Base-by-base conservation (phyloP, 2,329 filamentous ascomycete genomes). In the Salinomyces thailandicus region DNA sequence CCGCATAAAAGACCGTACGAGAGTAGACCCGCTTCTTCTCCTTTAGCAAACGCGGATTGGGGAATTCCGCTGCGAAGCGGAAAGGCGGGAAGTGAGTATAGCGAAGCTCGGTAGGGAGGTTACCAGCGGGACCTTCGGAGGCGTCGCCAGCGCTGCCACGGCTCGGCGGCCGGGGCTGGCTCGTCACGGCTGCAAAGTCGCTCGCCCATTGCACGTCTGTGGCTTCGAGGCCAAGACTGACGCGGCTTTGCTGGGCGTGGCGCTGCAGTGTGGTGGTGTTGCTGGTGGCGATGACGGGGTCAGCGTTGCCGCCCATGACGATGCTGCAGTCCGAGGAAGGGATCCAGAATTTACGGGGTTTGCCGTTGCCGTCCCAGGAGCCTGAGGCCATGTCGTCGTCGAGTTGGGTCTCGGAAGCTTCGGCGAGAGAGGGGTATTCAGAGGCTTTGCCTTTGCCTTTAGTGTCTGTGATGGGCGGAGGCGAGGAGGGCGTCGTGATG, bases 1-100 rank as follows among this genome's bases (percentile, higher is more conserved):
- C 72, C 3, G 71, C 71, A 41, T 76, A 76, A 47, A 72, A 75
- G 4, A 75, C 69, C 2, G 72, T 75, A 19, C 70, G 64, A 8
- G 67, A 72, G 50, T 75, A 75, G 6, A 75, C 68, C 0, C 72
- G 61, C 51, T 74, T 75, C 57, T 71, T 73, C 49, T 75, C 72
- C 40, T 74, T 75, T 16, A 75, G 56, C 5, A 67, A 62, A 12
- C 68, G 61, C 1, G 72, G 70, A 42, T 71, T 71, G 0, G 69
- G 70, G 35, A 76, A 75, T 41, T 75, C 71, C 11, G 68, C 72
- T 8, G 69, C 67, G 43, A 76, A 76, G 16, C 72, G 63, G 52
- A 76, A 75, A 1, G 72, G 72, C 14, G 72, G 72, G 37, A 69
- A 73, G 35, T 71, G 62, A 7, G 69, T 71, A 46, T 68, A 76